A percentile compares a stretch with the other conserved stretches of the same genome.
These are phyloP conservation scores for Sporothrix dimorphospora DNA, from an alignment of 2,329 filamentous ascomycete genomes.

Conservation along the genomic window DNA sequence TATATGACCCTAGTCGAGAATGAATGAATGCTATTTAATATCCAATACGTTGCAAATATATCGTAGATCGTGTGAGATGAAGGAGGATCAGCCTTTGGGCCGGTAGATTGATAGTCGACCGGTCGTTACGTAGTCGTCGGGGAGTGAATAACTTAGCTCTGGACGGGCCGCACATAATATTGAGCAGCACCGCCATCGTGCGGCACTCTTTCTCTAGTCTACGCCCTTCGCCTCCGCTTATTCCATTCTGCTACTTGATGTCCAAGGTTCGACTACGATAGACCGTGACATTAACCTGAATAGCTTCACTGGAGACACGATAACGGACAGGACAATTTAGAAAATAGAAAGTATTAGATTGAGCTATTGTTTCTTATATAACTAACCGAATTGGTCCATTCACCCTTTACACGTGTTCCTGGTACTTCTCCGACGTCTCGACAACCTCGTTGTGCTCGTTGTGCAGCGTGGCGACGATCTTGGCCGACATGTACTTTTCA, in stretches of 20 bases:
- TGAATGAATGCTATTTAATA: not conserved
- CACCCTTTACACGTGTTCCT: not conserved
- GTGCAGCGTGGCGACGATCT: slow-evolving; percentile 24
- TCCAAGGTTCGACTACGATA: no score
- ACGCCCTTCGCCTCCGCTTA: no score
- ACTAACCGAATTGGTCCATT: not conserved
- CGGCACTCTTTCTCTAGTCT: no score
- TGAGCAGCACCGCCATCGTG: not conserved
- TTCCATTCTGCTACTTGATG: no score
- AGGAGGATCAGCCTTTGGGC: not conserved
- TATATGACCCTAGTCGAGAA: not conserved
- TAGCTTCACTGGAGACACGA: no score
- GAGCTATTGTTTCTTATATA: no score
- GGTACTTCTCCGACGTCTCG: not conserved
- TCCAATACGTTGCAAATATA: not conserved
- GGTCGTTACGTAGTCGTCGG: not conserved
- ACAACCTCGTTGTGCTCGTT: not conserved
- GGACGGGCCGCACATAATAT: not conserved
- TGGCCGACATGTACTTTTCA: slow-evolving; percentile 19
- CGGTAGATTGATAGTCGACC: not conserved
- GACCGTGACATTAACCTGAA: no score
- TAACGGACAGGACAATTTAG: no score
- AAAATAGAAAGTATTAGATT: no score
- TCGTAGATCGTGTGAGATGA: not conserved
- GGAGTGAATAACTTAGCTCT: not conserved